Percentiles rank a stretch among this genome's conserved stretches.
phyloP scores from a whole-genome alignment of 2,329 filamentous ascomycete genomes.

The Cercospora beticola region DNA sequence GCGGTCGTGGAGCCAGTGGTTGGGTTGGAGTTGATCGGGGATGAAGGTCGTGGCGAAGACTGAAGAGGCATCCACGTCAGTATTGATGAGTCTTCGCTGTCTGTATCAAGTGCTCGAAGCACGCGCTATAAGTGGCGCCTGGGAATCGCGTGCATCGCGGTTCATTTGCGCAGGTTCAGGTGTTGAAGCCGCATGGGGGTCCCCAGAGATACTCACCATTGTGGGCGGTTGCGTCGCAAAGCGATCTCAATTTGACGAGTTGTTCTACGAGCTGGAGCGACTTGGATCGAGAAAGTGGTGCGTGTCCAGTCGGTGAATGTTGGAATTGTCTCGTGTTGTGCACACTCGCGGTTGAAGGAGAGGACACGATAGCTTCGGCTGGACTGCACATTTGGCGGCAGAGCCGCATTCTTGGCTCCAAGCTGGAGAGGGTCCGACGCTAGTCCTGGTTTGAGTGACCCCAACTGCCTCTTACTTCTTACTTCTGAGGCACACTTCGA shows the following conservation, averaged over 20 bases:
- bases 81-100: neutral
- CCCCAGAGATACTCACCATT: neutral
- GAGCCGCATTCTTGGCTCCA: neutral
- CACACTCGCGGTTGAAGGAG: neutral
- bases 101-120: neutral
- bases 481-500: neutral
- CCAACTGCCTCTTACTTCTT: neutral
- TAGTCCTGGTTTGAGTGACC: neutral
- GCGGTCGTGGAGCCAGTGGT: slow-evolving; percentile 68
- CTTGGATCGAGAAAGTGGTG: neutral
- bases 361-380: slow-evolving; percentile 2
- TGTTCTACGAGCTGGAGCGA: neutral
- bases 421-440: neutral
- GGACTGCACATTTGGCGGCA: neutral
- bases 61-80: slow-evolving; percentile 12
- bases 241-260: neutral
- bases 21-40: slow-evolving; percentile 51
- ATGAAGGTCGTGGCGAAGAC: slow-evolving; percentile 40
- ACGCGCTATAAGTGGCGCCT: neutral
- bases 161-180: neutral
- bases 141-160: neutral
- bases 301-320: neutral
- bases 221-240: slow-evolving; percentile 1
- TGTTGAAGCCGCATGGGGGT: neutral
- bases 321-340: neutral